A percentile compares a stretch with the other conserved stretches of the same genome.
phyloP scores from a whole-genome alignment of 129 eudicot genomes.

The Centella asiatica region DNA sequence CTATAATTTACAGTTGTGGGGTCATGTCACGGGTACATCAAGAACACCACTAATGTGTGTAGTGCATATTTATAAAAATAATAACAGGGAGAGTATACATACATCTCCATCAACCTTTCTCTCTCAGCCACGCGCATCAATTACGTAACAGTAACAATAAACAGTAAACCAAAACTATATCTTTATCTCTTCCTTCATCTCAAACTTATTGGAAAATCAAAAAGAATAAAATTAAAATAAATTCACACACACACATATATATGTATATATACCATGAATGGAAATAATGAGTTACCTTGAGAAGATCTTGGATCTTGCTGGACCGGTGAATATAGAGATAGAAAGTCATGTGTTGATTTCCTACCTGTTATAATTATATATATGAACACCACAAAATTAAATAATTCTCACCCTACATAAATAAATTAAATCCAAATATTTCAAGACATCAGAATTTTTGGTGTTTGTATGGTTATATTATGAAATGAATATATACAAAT shows the following conservation, averaged over 20 bases:
- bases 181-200: neutral
- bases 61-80: too few species aligned
- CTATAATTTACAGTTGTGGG: neutral
- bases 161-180: too few species aligned
- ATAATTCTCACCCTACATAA: neutral
- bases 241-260: neutral
- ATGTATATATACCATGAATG: neutral
- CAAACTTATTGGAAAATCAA: too few species aligned
- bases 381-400: neutral
- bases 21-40: slow-evolving; percentile 17
- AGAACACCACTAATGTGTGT: slow-evolving; percentile 8
- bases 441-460: too few species aligned
- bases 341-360: slow-evolving; percentile 82
- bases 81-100: too few species aligned
- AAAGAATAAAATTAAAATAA: too few species aligned
- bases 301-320: slow-evolving; percentile 66
- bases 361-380: slow-evolving; percentile 38
- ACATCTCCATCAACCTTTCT: neutral
- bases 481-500: neutral
- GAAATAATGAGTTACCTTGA: slow-evolving; percentile 36
- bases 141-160: neutral
- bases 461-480: too few species aligned
- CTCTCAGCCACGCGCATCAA: neutral
- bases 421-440: neutral
- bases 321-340: slow-evolving; percentile 68